Evolutionary conservation across 2,329 filamentous ascomycete species (phyloP), one percentile per base, ranked within the genome.

Genomic region (Colletotrichum lentis): DNA sequence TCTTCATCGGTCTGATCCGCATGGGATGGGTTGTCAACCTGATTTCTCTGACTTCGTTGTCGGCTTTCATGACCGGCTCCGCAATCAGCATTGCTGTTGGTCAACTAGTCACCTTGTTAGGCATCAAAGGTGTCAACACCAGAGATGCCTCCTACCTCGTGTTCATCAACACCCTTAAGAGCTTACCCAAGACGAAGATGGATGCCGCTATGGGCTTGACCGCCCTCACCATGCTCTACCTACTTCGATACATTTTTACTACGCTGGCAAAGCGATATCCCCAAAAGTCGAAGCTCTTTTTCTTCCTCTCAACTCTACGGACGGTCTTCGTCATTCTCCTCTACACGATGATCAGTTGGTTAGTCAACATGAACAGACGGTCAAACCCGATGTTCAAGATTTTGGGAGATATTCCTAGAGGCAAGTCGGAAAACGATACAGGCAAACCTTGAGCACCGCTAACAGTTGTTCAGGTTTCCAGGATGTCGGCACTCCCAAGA

Each of bases 21-120:
- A 86, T 90, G 44, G 95, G 96, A 6, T 97, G 94, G 88, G 90
- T 98, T 58, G 94, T 97, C 55, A 94, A 98, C 72, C 87, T 97
- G 74, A 97, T 98, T 73, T 92, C 96, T 1, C 87, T 97, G 64
- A 90, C 93, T 1, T 92, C 94, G 0, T 92, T 98, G 62, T 94
- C 92, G 0, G 94, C 96, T 3, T 98, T 97, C 82, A 97, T 98
- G 92, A 98, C 96, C 0, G 95, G 95, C 2, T 97, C 95, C 5
- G 94, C 95, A 62, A 86, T 99, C 78, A 97, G 88, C 74, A 98
- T 99, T 75, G 89, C 88, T 18, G 86, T 88, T 27, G 94, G 96
- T 41, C 96, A 99, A 78, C 84, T 97, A 5, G 91, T 92, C 1
- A 85, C 86, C 2, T 81, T 98, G 77, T 86, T 99, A 81, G 96